Conservation (phyloP, 2,329 filamentous ascomycete species). For the Aspergillus texensis region DNA sequence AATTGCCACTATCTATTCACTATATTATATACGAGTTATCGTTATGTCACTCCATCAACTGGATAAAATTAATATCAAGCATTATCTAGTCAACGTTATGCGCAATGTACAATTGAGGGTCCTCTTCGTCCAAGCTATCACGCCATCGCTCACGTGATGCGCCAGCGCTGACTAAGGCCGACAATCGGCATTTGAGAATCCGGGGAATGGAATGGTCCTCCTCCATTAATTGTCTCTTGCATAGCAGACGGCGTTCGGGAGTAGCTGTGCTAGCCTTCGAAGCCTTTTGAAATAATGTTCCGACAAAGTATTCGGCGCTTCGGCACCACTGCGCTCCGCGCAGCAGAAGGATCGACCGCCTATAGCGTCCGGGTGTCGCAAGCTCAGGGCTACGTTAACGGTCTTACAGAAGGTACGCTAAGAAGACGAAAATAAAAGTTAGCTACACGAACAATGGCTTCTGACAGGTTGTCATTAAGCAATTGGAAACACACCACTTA, state of each 20-base stretch:
- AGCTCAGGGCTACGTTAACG: slow-evolving; percentile 76
- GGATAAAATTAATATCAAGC: neutral
- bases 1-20: neutral
- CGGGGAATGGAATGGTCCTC: slow-evolving; percentile 5
- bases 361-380: slow-evolving; percentile 74
- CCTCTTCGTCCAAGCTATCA: slow-evolving; percentile 8
- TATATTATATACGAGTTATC: neutral
- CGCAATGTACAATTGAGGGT: neutral
- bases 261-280: slow-evolving; percentile 9
- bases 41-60: neutral
- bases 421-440: neutral
- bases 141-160: slow-evolving; percentile 26
- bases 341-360: slow-evolving; percentile 54
- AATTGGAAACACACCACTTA: slow-evolving; percentile 95
- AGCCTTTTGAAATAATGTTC: slow-evolving; percentile 60
- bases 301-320: slow-evolving; percentile 70
- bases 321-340: slow-evolving; percentile 62
- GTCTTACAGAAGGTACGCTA: slow-evolving; percentile 75
- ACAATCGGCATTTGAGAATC: slow-evolving; percentile 24
- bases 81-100: neutral
- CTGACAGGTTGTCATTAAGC: slow-evolving; percentile 54
- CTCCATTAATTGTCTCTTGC: slow-evolving; percentile 6
- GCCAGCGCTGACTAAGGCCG: slow-evolving; percentile 23
- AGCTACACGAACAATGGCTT: neutral
- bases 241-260: slow-evolving; percentile 2